Evolutionary conservation across 2,329 filamentous ascomycete species (phyloP).

Genomic region (Colletotrichum melonis): DNA sequence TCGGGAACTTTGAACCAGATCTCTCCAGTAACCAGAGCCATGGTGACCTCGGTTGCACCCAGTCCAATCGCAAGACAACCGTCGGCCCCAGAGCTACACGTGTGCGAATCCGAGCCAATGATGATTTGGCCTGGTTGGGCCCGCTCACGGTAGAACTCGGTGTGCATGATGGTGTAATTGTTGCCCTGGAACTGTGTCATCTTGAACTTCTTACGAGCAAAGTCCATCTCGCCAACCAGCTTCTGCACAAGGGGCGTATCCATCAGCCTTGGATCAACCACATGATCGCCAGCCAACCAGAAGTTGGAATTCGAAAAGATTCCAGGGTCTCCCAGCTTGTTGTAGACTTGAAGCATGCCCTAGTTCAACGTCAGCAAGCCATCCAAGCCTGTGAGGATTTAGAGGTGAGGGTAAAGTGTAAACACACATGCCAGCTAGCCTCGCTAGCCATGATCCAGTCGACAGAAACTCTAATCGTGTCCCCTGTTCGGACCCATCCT

Average conservation of each 20-base stretch:
- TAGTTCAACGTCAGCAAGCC: neutral
- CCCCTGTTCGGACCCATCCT: slow-evolving; percentile 49
- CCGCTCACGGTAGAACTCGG: slow-evolving; percentile 51
- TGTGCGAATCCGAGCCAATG: slow-evolving; percentile 52
- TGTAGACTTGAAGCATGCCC: slow-evolving; percentile 29
- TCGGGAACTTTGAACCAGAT: slow-evolving; percentile 55
- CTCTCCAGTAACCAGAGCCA: slow-evolving; percentile 50
- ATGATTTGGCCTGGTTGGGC: slow-evolving; percentile 51
- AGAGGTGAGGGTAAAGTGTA: slow-evolving; percentile 34
- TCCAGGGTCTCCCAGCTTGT: slow-evolving; percentile 23
- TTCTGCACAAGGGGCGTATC: slow-evolving; percentile 24
- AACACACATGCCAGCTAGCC: slow-evolving; percentile 51
- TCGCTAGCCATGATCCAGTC: slow-evolving; percentile 61
- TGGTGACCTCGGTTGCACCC: slow-evolving; percentile 51
- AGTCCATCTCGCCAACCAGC: slow-evolving; percentile 20
- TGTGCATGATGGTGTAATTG: slow-evolving; percentile 54
- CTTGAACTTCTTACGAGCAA: slow-evolving; percentile 25
- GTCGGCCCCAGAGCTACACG: slow-evolving; percentile 50
- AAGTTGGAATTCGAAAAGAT: slow-evolving; percentile 39
- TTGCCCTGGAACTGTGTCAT: slow-evolving; percentile 44
- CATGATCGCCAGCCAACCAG: slow-evolving; percentile 62
- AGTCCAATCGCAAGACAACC: slow-evolving; percentile 50
- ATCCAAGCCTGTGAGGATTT: neutral
- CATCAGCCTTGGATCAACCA: slow-evolving; percentile 52
- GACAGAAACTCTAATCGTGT: slow-evolving; percentile 53